phyloP scores from a whole-genome alignment of 495 filamentous ascomycete genomes.

The Poronia punctata region DNA sequence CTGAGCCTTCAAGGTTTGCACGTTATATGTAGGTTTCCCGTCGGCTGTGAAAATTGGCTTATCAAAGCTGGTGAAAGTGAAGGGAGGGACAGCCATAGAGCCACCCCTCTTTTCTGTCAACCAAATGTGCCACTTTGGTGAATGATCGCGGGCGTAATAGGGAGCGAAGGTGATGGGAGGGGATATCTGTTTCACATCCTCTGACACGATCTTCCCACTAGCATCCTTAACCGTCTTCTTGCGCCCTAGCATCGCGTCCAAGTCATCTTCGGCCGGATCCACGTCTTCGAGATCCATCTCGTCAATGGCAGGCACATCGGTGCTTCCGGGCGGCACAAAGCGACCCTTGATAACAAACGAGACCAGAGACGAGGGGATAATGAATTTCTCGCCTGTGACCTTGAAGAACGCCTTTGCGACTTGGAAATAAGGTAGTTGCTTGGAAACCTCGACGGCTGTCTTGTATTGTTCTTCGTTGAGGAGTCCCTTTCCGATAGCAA shows the following conservation, averaged over 20 bases:
- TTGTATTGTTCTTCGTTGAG: conserved; percentile 71
- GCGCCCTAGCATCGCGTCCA: conserved; percentile 79
- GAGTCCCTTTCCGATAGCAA: conserved; percentile 62
- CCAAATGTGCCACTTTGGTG: conserved; percentile 88
- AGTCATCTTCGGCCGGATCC: conserved; percentile 87
- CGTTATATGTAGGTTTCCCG: conserved; percentile 77
- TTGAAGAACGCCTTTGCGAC: conserved; percentile 98
- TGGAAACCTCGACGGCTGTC: conserved; percentile 64
- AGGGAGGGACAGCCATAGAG: conserved; percentile 91
- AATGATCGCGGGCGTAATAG: conserved; percentile 80
- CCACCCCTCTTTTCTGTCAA: conserved; percentile 87
- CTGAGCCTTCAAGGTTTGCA: conserved; percentile 95
- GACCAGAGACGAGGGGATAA: conserved; percentile 89
- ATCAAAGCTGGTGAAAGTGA: conserved; percentile 84
- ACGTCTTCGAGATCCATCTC: conserved; percentile 78
- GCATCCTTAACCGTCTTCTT: conserved; percentile 56
- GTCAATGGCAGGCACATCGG: conserved; percentile 63
- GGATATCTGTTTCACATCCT: conserved; percentile 55
- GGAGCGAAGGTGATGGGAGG: conserved; percentile 84
- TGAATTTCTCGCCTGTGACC: conserved; percentile 85
- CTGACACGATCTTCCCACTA: conserved; percentile 43
- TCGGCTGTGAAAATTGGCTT: conserved; percentile 67
- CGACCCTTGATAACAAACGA: conserved; percentile 94
- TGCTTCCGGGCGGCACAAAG: conserved; percentile 78
- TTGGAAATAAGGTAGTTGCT: conserved; percentile 71